phyloP scores from a whole-genome alignment of 75 land plant species.

The Azolla pinnata region DNA sequence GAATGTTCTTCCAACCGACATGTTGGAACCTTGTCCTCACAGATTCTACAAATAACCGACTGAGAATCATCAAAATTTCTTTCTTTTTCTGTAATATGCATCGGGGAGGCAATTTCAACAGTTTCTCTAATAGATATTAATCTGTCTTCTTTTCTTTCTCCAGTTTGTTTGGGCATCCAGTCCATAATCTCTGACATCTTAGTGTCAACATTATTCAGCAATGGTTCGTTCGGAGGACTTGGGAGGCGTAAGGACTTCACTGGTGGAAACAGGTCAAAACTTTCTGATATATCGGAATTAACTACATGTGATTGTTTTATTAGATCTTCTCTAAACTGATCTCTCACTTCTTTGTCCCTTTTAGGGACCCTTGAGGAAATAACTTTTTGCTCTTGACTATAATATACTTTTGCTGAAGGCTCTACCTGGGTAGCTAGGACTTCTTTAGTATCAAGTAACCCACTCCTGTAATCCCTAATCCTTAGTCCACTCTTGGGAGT shows the following conservation, averaged over 20 bases:
- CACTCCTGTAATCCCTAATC: not conserved
- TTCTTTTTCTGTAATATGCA: not conserved
- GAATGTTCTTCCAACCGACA: constrained; percentile 45
- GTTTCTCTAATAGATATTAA: no score
- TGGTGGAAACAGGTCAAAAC: not conserved
- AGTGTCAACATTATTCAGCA: not conserved
- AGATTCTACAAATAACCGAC: constrained; percentile 52
- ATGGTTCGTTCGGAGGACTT: not conserved
- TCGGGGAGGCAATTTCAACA: not conserved
- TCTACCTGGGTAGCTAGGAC: not conserved
- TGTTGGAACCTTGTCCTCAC: constrained; percentile 48
- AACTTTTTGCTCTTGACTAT: constrained; percentile 3
- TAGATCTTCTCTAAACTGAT: not conserved
- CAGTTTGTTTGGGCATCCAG: not conserved
- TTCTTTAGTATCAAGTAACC: not conserved
- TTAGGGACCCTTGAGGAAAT: not conserved
- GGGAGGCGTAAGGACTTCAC: not conserved
- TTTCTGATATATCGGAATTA: not conserved
- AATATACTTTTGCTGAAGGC: not conserved
- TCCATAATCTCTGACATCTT: not conserved
- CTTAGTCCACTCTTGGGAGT: constrained; percentile 17
- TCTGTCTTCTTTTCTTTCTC: not conserved
- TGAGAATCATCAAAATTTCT: constrained; percentile 17
- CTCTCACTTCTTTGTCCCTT: not conserved
- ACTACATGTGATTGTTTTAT: not conserved